Base-by-base conservation (phyloP, 2,329 filamentous ascomycete species). In the Colletotrichum eremochloae region DNA sequence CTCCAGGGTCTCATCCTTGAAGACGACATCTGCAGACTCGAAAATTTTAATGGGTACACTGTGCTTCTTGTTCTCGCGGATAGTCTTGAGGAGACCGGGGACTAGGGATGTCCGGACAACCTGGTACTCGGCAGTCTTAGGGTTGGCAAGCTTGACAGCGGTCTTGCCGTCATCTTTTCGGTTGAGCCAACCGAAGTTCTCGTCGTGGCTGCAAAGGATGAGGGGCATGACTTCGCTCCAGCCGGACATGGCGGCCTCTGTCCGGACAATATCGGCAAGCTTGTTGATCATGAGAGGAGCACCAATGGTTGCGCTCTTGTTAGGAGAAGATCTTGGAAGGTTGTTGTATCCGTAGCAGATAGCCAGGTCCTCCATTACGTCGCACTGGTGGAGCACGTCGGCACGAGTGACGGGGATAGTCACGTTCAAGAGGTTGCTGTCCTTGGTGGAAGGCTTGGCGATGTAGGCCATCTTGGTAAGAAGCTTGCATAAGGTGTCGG, bases 291-390 rank as follows among this genome's bases (percentile, higher is more conserved):
- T 90, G 12, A 98, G 88, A 12, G 95, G 94, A 69, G 94, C 93
- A 58, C 94, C 97, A 73, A 98, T 91, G 7, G 94, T 96, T 67
- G 92, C 93, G 33, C 93, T 93, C 79, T 95, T 95, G 82, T 92
- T 95, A 11, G 95, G 95, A 79, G 96, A 94, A 61, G 92, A 91
- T 64, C 95, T 92, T 1, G 96, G 95, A 24, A 99, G 91, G 75
- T 93, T 94, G 87, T 99, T 99, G 89, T 97, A 99, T 75, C 97
- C 96, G 82, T 98, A 98, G 65, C 94, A 95, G 75, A 99, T 96
- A 52, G 95, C 96, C 29, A 97, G 92, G 80, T 99, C 97, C 84
- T 99, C 96, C 96, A 99, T 99, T 76, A 99, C 94, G 81, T 99
- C 96, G 78, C 95, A 97, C 80, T 98, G 93, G 82, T 99, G 96